These are phyloP conservation scores for Pascua sp. DNA, from an alignment of 1,284 basidiomycete genomes.

Conservation along the genomic window DNA sequence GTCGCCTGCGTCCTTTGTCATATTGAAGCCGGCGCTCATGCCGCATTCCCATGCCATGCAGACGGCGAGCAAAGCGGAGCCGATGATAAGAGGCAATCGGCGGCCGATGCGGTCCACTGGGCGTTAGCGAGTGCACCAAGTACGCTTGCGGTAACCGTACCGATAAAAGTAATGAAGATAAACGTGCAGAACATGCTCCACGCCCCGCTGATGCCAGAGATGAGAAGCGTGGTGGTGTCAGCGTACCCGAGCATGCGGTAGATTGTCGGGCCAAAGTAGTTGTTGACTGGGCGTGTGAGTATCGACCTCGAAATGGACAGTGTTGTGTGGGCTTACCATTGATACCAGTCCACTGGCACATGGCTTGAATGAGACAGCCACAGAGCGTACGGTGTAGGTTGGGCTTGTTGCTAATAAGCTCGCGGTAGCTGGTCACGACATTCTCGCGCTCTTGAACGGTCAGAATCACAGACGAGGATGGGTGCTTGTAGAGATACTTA, in stretches of 20 bases:
- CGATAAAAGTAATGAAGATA: constrained; percentile 52
- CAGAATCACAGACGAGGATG: too few species aligned
- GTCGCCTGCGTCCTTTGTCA: neutral
- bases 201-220: constrained; percentile 63
- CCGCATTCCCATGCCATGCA: constrained; percentile 59
- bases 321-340: constrained; percentile 46
- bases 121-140: too few species aligned
- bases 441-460: neutral
- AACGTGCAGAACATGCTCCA: constrained; percentile 59
- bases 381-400: constrained; percentile 24
- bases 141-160: too few species aligned
- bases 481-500: too few species aligned
- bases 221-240: constrained; percentile 50
- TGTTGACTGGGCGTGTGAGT: constrained; percentile 4
- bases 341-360: constrained; percentile 64
- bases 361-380: constrained; percentile 53
- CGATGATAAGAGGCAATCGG: constrained; percentile 60
- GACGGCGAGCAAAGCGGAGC: constrained; percentile 51
- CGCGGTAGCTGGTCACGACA: constrained; percentile 30
- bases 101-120: constrained; percentile 59
- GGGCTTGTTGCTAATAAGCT: constrained; percentile 20
- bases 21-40: constrained; percentile 40
- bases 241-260: constrained; percentile 53
- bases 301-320: neutral
- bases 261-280: constrained; percentile 49